Conservation (phyloP, 768 basidiomycete genomes). For the Sporobolomyces phaffii region DNA sequence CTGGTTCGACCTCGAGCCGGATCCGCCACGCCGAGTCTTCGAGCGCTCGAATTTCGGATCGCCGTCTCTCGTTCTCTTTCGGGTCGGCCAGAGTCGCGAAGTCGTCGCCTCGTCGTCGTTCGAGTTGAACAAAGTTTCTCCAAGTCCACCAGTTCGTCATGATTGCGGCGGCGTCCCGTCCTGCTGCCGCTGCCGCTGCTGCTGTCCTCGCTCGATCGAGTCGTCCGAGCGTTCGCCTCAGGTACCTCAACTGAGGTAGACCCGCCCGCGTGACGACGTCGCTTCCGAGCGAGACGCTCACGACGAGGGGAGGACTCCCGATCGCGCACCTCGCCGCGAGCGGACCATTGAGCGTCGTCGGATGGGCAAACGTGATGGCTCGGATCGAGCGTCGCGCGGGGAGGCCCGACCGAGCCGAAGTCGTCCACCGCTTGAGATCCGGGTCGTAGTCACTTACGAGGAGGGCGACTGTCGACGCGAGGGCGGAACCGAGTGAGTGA, state of each 20-base stretch:
- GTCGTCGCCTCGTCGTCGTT: not conserved
- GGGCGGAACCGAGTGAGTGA: slow-evolving; percentile 32
- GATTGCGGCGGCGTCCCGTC: not conserved
- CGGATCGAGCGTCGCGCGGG: not conserved
- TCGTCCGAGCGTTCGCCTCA: slow-evolving; percentile 26
- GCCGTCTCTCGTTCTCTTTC: not conserved
- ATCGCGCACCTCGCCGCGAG: slow-evolving; percentile 16
- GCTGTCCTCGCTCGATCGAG: slow-evolving; percentile 16
- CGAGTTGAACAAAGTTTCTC: too few relatives aligned
- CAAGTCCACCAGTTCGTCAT: slow-evolving; percentile 15
- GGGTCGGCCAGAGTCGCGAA: not conserved
- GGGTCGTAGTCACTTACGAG: slow-evolving; percentile 19
- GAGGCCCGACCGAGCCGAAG: not conserved
- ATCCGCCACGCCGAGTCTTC: slow-evolving; percentile 10
- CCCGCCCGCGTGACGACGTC: slow-evolving; percentile 32
- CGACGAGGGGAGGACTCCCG: slow-evolving; percentile 25
- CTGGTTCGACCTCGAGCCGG: not conserved
- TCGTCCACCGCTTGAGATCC: not conserved
- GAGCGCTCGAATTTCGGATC: not conserved
- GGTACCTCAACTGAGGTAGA: slow-evolving; percentile 22
- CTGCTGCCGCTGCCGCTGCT: too few relatives aligned
- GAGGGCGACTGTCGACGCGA: slow-evolving; percentile 22
- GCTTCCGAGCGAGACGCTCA: slow-evolving; percentile 18
- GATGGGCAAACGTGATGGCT: slow-evolving; percentile 33
- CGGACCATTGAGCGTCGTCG: slow-evolving; percentile 21